phyloP scores from a whole-genome alignment of 208 protist genomes.

The Acanthamoeba sp. region DNA sequence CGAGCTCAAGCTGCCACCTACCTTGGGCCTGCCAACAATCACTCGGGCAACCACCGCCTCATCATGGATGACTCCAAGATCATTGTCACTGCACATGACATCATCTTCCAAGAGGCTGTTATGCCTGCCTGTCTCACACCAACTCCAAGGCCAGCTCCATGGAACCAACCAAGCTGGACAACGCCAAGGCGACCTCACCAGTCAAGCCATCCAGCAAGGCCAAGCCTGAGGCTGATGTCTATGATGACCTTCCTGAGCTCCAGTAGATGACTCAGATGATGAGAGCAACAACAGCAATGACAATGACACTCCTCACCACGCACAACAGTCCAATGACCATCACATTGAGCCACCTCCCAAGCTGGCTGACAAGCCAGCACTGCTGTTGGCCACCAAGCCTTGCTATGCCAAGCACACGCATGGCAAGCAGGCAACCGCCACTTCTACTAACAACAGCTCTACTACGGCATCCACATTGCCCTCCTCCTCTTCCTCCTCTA shows the following conservation, averaged over 20 bases:
- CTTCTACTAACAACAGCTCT: neutral
- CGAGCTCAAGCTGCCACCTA: conserved; percentile 19
- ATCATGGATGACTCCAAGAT: conserved; percentile 6
- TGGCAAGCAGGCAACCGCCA: neutral
- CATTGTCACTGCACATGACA: neutral
- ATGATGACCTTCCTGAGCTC: no score
- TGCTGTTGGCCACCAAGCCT: neutral
- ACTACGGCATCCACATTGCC: neutral
- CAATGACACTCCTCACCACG: no score
- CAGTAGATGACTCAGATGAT: no score
- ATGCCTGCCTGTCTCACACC: neutral
- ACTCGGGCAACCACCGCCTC: conserved; percentile 23
- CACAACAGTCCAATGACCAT: no score
- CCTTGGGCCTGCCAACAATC: conserved; percentile 1
- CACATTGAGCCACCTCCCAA: no score
- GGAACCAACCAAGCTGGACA: no score
- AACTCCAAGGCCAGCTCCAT: neutral
- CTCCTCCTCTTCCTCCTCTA: neutral
- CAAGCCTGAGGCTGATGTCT: neutral
- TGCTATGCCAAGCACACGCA: neutral
- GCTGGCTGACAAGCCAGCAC: neutral
- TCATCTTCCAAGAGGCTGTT: conserved; percentile 2
- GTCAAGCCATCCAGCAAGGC: neutral
- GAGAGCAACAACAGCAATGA: no score
- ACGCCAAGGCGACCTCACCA: no score